phyloP scores from a whole-genome alignment of 2,329 filamentous ascomycete genomes.

The Curvularia eragrostidis region DNA sequence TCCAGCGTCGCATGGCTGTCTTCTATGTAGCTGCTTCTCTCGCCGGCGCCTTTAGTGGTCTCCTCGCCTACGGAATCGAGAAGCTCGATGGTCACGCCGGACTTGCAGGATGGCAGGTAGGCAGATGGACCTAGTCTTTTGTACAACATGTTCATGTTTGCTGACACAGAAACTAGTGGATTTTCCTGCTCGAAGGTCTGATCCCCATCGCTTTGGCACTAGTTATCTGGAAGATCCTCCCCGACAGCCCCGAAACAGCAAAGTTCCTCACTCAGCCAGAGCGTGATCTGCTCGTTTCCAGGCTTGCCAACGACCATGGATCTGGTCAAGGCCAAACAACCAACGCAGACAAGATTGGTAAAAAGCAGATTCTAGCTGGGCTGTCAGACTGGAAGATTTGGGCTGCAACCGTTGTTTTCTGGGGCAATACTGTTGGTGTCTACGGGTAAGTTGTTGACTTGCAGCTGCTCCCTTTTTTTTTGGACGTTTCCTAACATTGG shows the following conservation, averaged over 20 bases:
- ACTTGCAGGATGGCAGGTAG: constrained; percentile 35
- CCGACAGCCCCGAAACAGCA: constrained; percentile 57
- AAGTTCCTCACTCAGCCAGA: constrained; percentile 45
- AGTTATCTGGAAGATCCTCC: constrained; percentile 60
- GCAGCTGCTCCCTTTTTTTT: background rate
- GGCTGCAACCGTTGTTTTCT: constrained; percentile 48
- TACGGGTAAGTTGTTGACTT: constrained; percentile 35
- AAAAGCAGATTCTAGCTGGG: constrained; percentile 58
- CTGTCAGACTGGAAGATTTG: constrained; percentile 51
- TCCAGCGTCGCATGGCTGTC: constrained; percentile 46
- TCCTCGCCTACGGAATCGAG: constrained; percentile 45
- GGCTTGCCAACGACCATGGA: constrained; percentile 53
- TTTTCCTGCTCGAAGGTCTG: constrained; percentile 39
- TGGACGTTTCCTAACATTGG: constrained; percentile 24
- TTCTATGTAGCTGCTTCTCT: constrained; percentile 46
- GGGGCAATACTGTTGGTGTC: constrained; percentile 48
- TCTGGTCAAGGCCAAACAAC: constrained; percentile 54
- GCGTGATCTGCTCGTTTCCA: constrained; percentile 41
- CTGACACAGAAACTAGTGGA: constrained; percentile 31
- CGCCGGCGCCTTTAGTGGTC: constrained; percentile 46
- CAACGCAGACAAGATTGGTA: constrained; percentile 57
- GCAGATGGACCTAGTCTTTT: background rate
- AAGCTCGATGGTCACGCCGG: constrained; percentile 40
- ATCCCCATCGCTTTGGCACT: constrained; percentile 50
- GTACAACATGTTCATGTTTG: background rate